phyloP scores from a whole-genome alignment of 768 basidiomycete genomes.

The Astraeus odoratus region DNA sequence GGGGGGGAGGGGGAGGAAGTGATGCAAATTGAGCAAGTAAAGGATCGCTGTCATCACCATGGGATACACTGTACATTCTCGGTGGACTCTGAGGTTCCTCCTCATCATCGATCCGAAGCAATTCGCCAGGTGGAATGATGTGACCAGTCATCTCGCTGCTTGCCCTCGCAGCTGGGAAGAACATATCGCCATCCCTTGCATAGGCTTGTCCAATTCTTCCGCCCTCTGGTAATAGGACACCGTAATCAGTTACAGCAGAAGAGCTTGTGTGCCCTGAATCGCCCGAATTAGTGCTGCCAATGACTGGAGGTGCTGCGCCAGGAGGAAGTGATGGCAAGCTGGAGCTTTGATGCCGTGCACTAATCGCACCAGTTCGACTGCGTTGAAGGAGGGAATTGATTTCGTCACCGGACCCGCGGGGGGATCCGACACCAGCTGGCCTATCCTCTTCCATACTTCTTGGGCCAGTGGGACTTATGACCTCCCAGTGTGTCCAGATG shows the following conservation, averaged over 20 bases:
- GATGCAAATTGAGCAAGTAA: conserved; percentile 26
- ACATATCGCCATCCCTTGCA: conserved; percentile 14
- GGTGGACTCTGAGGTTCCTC: conserved; percentile 20
- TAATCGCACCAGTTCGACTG: conserved; percentile 18
- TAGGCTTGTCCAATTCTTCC: conserved; percentile 29
- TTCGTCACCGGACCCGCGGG: conserved; percentile 65
- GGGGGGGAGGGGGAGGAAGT: conserved; percentile 33
- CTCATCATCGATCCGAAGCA: conserved; percentile 31
- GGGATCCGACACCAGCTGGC: conserved; percentile 57
- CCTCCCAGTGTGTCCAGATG: conserved; percentile 39
- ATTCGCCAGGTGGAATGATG: conserved; percentile 32
- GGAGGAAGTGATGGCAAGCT: conserved; percentile 23
- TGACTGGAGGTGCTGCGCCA: conserved; percentile 28
- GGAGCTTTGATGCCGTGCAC: conserved; percentile 9
- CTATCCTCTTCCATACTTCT: conserved; percentile 24
- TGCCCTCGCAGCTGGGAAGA: conserved; percentile 14
- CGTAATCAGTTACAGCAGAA: conserved; percentile 33
- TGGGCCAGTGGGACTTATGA: conserved; percentile 27
- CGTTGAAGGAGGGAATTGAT: conserved; percentile 54
- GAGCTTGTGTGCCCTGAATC: conserved; percentile 34
- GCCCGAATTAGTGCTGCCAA: conserved; percentile 35
- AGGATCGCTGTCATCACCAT: conserved; percentile 12
- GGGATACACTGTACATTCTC: conserved; percentile 22
- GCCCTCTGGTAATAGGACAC: conserved; percentile 24
- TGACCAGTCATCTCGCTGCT: conserved; percentile 28